Conservation (phyloP, 371 early-diverging fungal species). For the Mucor lusitanicus region DNA sequence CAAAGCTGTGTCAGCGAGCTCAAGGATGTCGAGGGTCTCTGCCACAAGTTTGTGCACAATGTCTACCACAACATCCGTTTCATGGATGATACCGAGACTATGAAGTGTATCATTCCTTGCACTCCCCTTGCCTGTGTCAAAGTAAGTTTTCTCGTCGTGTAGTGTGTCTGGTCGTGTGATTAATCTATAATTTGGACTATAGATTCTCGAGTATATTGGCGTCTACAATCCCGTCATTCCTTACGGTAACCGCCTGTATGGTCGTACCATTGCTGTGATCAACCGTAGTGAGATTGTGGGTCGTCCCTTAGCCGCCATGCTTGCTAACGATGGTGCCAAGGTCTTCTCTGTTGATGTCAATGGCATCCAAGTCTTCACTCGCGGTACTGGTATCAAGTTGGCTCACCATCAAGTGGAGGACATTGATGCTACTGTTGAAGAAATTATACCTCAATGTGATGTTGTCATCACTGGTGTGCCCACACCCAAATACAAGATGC, state of each 20-base stretch:
- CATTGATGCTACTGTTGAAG: conserved; percentile 68
- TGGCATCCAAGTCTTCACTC: conserved; percentile 86
- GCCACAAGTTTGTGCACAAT: conserved; percentile 91
- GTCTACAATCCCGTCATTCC: conserved; percentile 90
- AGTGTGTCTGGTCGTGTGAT: neutral
- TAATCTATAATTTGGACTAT: neutral
- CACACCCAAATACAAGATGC: conserved; percentile 80
- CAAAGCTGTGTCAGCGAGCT: conserved; percentile 84
- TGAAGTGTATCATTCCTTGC: conserved; percentile 96
- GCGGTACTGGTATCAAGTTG: conserved; percentile 79
- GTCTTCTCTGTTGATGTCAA: conserved; percentile 93
- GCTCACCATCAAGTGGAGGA: conserved; percentile 82
- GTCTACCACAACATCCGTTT: conserved; percentile 95
- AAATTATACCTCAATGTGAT: conserved; percentile 84
- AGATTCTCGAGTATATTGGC: conserved; percentile 90
- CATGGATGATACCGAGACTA: conserved; percentile 77
- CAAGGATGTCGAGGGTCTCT: conserved; percentile 97
- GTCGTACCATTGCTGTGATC: conserved; percentile 88
- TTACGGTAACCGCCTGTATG: conserved; percentile 94
- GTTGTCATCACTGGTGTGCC: conserved; percentile 98
- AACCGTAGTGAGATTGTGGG: conserved; percentile 98
- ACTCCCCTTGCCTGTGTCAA: conserved; percentile 95
- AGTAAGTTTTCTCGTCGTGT: conserved; percentile 41
- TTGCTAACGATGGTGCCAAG: conserved; percentile 97
- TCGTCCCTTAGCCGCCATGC: conserved; percentile 94